Evolutionary conservation across 2,329 filamentous ascomycete genomes (phyloP).

Genomic region (Salinomyces thailandicus): DNA sequence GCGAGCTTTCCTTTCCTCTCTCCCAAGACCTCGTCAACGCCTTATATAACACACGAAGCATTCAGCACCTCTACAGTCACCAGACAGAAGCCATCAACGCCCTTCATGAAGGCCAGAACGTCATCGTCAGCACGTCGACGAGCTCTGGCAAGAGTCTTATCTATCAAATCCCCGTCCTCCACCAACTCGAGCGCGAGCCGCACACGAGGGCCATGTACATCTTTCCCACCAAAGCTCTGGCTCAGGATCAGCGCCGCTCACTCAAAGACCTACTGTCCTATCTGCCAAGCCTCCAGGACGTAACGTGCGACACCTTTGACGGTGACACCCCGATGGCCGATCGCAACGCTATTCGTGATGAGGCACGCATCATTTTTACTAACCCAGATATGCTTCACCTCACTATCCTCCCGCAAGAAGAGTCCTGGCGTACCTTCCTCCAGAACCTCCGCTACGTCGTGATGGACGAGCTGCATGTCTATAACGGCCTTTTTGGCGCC

Average conservation of each 20-base stretch:
- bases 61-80: slow-evolving; percentile 78
- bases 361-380: slow-evolving; percentile 88
- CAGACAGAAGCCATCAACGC: slow-evolving; percentile 90
- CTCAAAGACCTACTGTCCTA: slow-evolving; percentile 74
- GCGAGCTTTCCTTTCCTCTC: slow-evolving; percentile 72
- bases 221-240: slow-evolving; percentile 92
- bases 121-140: slow-evolving; percentile 89
- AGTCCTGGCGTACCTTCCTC: slow-evolving; percentile 78
- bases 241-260: slow-evolving; percentile 85
- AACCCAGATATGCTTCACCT: slow-evolving; percentile 98
- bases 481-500: slow-evolving; percentile 87
- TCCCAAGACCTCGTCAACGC: slow-evolving; percentile 94
- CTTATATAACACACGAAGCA: slow-evolving; percentile 80
- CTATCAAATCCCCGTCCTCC: slow-evolving; percentile 85
- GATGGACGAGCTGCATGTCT: slow-evolving; percentile 77
- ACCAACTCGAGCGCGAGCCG: slow-evolving; percentile 68
- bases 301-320: slow-evolving; percentile 86
- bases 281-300: slow-evolving; percentile 64
- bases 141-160: slow-evolving; percentile 97
- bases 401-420: slow-evolving; percentile 85
- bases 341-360: slow-evolving; percentile 70
- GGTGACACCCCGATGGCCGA: slow-evolving; percentile 81
- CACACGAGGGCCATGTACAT: slow-evolving; percentile 88
- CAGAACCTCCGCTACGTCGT: slow-evolving; percentile 85
- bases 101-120: slow-evolving; percentile 68